A percentile compares a stretch with the other conserved stretches of the same genome.
Evolutionary conservation across 306 rosid species (phyloP).

Genomic region (Clitoria ternatea): DNA sequence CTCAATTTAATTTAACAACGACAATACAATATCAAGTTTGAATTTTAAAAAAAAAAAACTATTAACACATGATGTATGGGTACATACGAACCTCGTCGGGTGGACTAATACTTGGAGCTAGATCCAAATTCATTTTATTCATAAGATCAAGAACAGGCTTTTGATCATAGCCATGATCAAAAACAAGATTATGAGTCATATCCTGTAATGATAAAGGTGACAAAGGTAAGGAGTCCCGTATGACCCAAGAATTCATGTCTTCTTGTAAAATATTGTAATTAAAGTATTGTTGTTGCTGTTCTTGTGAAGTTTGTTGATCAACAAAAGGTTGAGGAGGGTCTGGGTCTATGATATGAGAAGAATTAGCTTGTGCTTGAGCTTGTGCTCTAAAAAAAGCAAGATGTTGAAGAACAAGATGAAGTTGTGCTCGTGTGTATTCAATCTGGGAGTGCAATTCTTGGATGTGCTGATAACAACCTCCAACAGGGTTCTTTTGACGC

Average conservation of each 20-base stretch:
- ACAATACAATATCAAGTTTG: too few species aligned
- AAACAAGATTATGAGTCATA: constrained; percentile 28
- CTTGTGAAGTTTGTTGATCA: neutral
- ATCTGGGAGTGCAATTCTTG: constrained; percentile 36
- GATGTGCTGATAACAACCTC: constrained; percentile 51
- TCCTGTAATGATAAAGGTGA: constrained; percentile 19
- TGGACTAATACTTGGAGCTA: too few species aligned
- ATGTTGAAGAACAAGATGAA: constrained; percentile 49
- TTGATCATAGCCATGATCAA: constrained; percentile 8
- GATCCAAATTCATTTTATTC: neutral
- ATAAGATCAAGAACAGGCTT: neutral
- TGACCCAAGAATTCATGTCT: neutral
- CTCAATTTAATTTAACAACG: too few species aligned
- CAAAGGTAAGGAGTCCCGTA: neutral
- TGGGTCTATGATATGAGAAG: neutral
- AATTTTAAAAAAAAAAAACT: too few species aligned
- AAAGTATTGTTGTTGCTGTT: neutral
- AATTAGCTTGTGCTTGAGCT: constrained; percentile 17
- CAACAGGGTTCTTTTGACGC: constrained; percentile 69
- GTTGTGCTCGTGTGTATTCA: constrained; percentile 32
- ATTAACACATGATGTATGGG: too few species aligned
- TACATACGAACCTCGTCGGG: too few species aligned
- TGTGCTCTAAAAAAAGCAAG: constrained; percentile 43
- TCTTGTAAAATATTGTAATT: neutral
- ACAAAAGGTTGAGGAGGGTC: too few species aligned